Evolutionary conservation across 2,329 filamentous ascomycete genomes (phyloP), one percentile per base, ranked within the genome.

Genomic region (Ceratocystiopsis brevicomis): DNA sequence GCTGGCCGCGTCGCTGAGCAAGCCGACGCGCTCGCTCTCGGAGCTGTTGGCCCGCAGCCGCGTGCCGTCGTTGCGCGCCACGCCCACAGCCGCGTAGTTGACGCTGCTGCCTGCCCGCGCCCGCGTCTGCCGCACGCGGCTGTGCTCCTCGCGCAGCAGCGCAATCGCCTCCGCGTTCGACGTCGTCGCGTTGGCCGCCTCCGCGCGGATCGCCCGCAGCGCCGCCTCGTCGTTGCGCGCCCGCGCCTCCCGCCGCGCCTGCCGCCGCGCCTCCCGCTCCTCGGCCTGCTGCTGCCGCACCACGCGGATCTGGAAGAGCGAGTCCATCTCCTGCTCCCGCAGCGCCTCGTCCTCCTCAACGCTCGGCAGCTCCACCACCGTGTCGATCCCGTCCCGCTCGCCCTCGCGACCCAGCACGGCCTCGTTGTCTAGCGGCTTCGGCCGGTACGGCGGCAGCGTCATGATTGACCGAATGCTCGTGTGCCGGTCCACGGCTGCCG

Each of bases 391-490:
- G 43, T 71, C 88, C 47, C 90, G 73, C 57, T 98, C 90, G 41
- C 90, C 90, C 59, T 93, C 90, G 6, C 87, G 73, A 9, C 78
- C 90, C 40, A 96, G 68, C 1, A 95, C 77, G 51, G 78, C 78
- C 59, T 98, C 90, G 39, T 75, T 78, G 17, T 81, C 78, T 41
- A 74, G 69, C 0, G 85, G 75, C 25, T 74, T 75, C 15, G 69
- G 71, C 3, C 81, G 78, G 58, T 98, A 98, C 0, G 82, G 73
- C 0, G 90, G 90, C 3, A 98, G 64, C 0, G 90, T 96, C 71
- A 95, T 90, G 44, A 96, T 77, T n/a, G 85, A 93, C 44, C 88
- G 78, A 39, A 96, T 69, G 10, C 84, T 92, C 1, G 83, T 86
- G 53, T 88, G 81, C 32, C 88, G 74, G 56, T 88, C 82, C 13